These are phyloP conservation scores for Boletellus deceptivus DNA, from an alignment of 1,284 basidiomycete genomes.

Conservation along the genomic window DNA sequence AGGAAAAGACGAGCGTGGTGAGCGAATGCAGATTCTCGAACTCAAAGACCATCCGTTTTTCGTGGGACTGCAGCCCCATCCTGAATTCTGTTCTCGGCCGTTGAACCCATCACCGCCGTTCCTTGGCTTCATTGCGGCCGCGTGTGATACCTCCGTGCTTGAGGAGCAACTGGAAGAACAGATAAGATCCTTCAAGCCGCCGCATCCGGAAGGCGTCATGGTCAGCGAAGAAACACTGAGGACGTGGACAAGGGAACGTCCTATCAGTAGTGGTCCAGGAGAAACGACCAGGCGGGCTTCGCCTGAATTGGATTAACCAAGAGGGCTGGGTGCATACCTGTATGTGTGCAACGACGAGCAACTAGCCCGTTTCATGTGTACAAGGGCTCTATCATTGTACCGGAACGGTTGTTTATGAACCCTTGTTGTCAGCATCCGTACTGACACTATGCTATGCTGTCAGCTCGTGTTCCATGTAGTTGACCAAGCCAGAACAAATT, in stretches of 20 bases:
- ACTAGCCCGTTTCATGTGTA: not conserved
- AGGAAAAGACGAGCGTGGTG: slow-evolving; percentile 93
- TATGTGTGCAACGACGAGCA: not conserved
- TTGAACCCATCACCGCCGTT: slow-evolving; percentile 97
- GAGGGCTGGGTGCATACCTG: not conserved
- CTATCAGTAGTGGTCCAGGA: slow-evolving; percentile 15
- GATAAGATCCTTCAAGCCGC: slow-evolving; percentile 45
- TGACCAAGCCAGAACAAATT: no score
- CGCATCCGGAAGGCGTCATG: slow-evolving; percentile 52
- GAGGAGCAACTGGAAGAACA: slow-evolving; percentile 77
- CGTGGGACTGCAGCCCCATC: slow-evolving; percentile 94
- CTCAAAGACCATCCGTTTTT: slow-evolving; percentile 93
- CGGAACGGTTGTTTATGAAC: no score
- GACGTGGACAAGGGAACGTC: slow-evolving; percentile 31
- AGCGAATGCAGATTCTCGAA: slow-evolving; percentile 97
- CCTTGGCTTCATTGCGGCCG: slow-evolving; percentile 92
- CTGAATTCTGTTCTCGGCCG: slow-evolving; percentile 98
- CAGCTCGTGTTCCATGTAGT: no score
- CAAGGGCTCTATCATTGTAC: not conserved
- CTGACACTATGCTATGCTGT: no score
- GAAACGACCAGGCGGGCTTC: slow-evolving; percentile 25
- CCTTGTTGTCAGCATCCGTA: no score
- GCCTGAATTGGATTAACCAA: slow-evolving; percentile 19
- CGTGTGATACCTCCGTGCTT: slow-evolving; percentile 58
- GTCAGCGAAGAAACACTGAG: slow-evolving; percentile 45